Base-by-base conservation (phyloP, 164 flowering plant genomes). In the Vitis riparia region DNA sequence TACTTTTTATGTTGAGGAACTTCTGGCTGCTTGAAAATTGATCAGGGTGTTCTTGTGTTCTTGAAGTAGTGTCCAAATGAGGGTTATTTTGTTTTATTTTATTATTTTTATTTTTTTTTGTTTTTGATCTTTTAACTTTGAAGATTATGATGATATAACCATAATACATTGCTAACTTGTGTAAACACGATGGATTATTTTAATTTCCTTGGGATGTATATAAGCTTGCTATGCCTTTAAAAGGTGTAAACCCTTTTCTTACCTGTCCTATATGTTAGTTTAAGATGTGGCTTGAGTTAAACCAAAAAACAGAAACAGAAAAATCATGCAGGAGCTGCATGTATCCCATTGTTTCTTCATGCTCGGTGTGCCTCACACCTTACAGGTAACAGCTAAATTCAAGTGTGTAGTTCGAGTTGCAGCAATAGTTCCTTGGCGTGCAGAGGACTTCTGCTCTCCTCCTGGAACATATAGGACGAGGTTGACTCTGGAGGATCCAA, bases 401-500 rank as follows among this genome's bases (percentile, higher is more conserved):
- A 86, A 73, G 73, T 88, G 88, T 67, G 80, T 86, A 2, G 91
- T 85, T 66, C 85, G 91, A 27, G 87, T 84, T 15, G 84, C 87
- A 49, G 84, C 88, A n/a, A 30, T 70, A 16, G 61, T 66, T 62
- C 93, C 97, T 61, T 84, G 83, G 77, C 62, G 17, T 11, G 79
- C 67, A 19, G 84, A 84, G 67, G 79, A 80, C 62, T 81, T 91
- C 69, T 66, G 70, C 58, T 75, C 83, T 67, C 80, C 89, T 51
- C 1, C 0, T 65, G 88, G 86, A 14, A 69, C 56, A 6, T 91
- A 87, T 68, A 78, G 90, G 73, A 55, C 89, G 37, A 82, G 91
- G 73, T 79, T 92, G 64, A 89, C 94, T 55, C 71, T 94, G 29
- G 93, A 94, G 78, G 97, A 92, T 68, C 89, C 97, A 47, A 94